Evolutionary conservation across 257 asterid species (phyloP), one percentile per base, ranked within the genome.

Genomic region (Jacaranda mimosifolia): DNA sequence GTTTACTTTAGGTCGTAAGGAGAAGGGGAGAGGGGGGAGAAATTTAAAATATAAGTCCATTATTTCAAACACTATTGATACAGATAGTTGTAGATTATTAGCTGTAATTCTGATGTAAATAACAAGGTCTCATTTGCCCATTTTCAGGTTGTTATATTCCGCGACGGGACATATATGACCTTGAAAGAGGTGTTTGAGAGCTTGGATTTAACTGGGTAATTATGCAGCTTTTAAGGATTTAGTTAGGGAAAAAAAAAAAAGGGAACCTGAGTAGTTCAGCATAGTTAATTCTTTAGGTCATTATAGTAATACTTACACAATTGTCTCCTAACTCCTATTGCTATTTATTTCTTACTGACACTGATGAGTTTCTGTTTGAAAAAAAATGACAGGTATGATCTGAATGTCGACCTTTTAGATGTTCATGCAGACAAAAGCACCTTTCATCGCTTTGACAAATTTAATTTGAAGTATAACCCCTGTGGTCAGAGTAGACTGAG

Each of bases 341-440:
- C 72, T 63, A 11, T 38, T 67, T 63, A 21, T 75, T 77, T 81
- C 66, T 40, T 62, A 19, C 73, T 66, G 64, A 53, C 15, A 38
- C 76, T 79, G 67, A 57, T 72, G 70, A 76, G 26, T 58, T 49
- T 77, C n/a, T 76, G 56, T 56, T 73, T 18, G 43, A 55, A 18
- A 5, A 48, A 58, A 46, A 59, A 13, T 68, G 72, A 72, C 88
- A 95, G 99, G 85, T 91, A 95, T 76, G 99, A 93, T 83, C 91
- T 95, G 85, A 95, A 95, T 88, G 99, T 95, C 52, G 99, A 95
- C 81, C 92, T 95, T 32, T 85, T 95, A 59, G 99, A 95, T 77
- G 99, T 95, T 82, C 99, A 95, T 86, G 99, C 99, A 77, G 99
- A 95, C 90, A 95, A 95, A 86, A 95, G 99, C 90, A 95, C 99